Conservation (phyloP, 768 basidiomycete species). For the Grammothele lineata region DNA sequence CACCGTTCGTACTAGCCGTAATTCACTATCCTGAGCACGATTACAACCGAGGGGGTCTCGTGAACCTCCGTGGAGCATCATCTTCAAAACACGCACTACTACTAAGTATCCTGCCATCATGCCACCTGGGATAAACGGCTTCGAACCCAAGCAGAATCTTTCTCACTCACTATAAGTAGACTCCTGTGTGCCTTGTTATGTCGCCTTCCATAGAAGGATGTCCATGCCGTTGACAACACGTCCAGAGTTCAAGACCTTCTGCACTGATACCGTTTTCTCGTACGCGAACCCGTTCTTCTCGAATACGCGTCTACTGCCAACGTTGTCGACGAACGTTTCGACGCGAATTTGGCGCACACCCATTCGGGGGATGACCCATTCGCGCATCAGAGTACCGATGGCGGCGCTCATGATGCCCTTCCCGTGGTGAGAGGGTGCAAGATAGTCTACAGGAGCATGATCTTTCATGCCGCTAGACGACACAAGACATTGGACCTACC, state of each 20-base stretch:
- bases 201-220: constrained; percentile 22
- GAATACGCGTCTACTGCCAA: constrained; percentile 60
- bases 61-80: no score
- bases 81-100: no score
- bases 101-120: no score
- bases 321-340: constrained; percentile 47
- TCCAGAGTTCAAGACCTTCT: constrained; percentile 34
- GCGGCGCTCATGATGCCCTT: constrained; percentile 73
- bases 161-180: no score
- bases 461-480: background rate
- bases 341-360: constrained; percentile 42
- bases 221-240: constrained; percentile 18
- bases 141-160: no score
- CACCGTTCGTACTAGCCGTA: no score
- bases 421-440: constrained; percentile 58
- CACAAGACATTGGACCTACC: constrained; percentile 33
- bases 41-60: no score
- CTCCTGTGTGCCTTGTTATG: no score
- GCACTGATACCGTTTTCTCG: constrained; percentile 35
- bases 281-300: constrained; percentile 58
- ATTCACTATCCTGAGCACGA: no score
- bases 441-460: constrained; percentile 38
- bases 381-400: constrained; percentile 44
- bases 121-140: no score
- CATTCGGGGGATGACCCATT: constrained; percentile 69